Base-by-base conservation (phyloP, 805 yeast genomes). In the Blastobotrys mokoenaii region DNA sequence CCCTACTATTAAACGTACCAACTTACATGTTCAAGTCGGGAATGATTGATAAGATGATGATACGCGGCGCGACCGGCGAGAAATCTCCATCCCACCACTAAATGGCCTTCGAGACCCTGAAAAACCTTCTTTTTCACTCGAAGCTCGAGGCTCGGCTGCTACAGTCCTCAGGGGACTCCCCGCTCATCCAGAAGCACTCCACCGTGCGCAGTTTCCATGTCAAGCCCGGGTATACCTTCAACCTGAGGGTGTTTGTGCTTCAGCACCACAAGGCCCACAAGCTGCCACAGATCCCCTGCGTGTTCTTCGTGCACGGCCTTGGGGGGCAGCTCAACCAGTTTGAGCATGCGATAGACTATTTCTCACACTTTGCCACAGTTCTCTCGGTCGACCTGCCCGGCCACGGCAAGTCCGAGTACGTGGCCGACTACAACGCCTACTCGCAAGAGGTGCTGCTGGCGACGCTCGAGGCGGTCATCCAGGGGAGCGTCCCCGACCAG, bases 241-340 rank as follows among this genome's bases (percentile, higher is more conserved):
- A 43, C 8, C 43, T 57, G 6, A 45, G 61, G 16, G 47, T 48
- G 7, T 40, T 57, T 30, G 38, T 36, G 12, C 47, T 61, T 14
- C 66, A 64, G 1, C 54, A 62, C 29, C 53, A 53, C 35, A 54
- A 59, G 25, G 57, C 49, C 14, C 47, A 53, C 40, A 54, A 58
- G 44, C 44, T 63, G 27, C 64, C 63, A 1, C 44, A 46, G 4
- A 48, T 78, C 35, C 94, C 94, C 0, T 66, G 80, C 2, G 62
- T 83, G 4, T 63, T 86, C 2, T 76, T 87, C 46, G 58, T 89
- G 15, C 97, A 88, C 66, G 97, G 97, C 0, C 63, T 90, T 16
- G 97, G 97, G 1, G 97, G 97, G 1, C 90, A 81, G 54, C 68
- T 84, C 59, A 77, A 86, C 17, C 96, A 88, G 60, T 89, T 89